These are phyloP conservation scores for Lanzia echinophila DNA, from an alignment of 2,329 filamentous ascomycete genomes.

Conservation along the genomic window DNA sequence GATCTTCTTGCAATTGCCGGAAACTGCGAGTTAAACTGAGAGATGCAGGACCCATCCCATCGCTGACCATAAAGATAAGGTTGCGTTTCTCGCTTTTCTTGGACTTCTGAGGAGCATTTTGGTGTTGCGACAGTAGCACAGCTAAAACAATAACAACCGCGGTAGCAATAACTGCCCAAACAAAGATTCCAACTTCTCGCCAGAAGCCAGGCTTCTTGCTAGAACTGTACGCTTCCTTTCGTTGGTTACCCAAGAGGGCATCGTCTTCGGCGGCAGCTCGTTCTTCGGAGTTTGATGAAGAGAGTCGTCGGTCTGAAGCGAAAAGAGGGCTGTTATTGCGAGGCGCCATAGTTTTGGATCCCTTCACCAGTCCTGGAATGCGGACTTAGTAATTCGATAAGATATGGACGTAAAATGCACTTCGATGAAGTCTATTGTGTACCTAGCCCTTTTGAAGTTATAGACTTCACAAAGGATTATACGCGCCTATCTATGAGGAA, in stretches of 20 bases:
- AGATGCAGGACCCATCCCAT: constrained; percentile 95
- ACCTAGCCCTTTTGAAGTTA: background rate
- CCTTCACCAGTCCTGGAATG: background rate
- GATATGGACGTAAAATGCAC: too few species aligned
- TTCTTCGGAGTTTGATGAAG: constrained; percentile 49
- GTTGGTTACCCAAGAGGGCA: constrained; percentile 29
- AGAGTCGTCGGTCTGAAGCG: constrained; percentile 38
- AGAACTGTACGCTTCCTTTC: constrained; percentile 19
- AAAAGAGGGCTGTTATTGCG: constrained; percentile 26
- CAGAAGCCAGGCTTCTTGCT: constrained; percentile 47
- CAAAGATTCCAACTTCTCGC: constrained; percentile 70
- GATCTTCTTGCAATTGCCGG: constrained; percentile 64
- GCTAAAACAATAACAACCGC: constrained; percentile 71
- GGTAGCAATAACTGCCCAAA: constrained; percentile 78
- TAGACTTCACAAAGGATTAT: background rate
- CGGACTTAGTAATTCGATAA: too few species aligned
- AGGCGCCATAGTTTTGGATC: constrained; percentile 13
- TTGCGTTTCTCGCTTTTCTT: constrained; percentile 67
- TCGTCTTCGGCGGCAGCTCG: constrained; percentile 42
- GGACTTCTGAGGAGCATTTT: constrained; percentile 20
- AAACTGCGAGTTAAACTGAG: constrained; percentile 81
- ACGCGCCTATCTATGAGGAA: background rate
- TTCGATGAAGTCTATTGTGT: background rate
- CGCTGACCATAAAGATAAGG: constrained; percentile 97
- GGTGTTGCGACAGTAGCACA: constrained; percentile 68